Evolutionary conservation across 2,329 filamentous ascomycete species (phyloP), one percentile per base, ranked within the genome.

Genomic region (Pochonia chlamydosporia): DNA sequence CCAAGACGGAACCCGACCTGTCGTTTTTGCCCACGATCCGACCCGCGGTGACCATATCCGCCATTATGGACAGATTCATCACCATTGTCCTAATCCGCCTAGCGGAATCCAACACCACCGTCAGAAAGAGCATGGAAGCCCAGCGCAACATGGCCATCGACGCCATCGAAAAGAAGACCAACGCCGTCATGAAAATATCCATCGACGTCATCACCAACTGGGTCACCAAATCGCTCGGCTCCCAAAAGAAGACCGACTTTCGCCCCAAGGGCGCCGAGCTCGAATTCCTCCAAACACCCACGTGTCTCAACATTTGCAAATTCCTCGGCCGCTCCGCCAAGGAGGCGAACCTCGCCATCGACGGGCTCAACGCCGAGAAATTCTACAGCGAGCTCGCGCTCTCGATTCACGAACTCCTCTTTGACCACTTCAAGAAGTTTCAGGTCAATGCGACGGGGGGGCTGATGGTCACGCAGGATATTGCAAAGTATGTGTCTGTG

Each of bases 391-490:
- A 97, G 68, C 79, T 97, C 20, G 91, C 89, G 1, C 72, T 91
- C 13, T 85, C 85, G 9, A 75, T 96, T 30, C 84, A 91, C 55
- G 72, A 78, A 43, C 78, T 95, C 9, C 78, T 99, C 4, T 83
- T 99, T 52, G 88, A 93, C 52, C 93, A 99, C 68, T 89, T 97
- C 69, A 93, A 95, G 61, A 90, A 89, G 60, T 99, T 95, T 70
- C 82, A 85, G 51, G 89, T 99, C 55, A 96, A 90, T 56, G 89
- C 91, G 35, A 91, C 92, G 0, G 93, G 93, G 51, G 93, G 90
- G 3, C 79, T 99, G 40, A 93, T 96, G 80, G 89, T 97, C 23
- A 92, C 87, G 30, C 95, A 97, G 70, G 93, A 99, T 63, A 91
- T 97, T 64, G 89, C 89, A 30, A 90, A 89, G 62, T 99, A 99